Base-by-base conservation (phyloP, 1,139 yeast genomes). In the Sugiyamaella neomexicana region DNA sequence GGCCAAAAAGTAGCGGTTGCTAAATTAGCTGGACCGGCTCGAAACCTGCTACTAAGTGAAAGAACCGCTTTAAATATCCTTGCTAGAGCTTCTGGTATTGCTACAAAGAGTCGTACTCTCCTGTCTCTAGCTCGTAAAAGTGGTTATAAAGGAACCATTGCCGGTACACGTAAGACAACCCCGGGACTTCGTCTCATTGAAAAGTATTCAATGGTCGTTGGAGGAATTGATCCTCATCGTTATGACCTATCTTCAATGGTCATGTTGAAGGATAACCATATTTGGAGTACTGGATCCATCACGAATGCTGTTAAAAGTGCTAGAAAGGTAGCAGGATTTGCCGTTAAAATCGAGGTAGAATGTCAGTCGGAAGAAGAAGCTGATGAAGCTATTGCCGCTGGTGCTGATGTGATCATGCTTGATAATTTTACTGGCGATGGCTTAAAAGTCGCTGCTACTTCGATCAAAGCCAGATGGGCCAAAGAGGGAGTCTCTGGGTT, bases 161-260 rank as follows among this genome's bases (percentile, higher is more conserved):
- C 98, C 0, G 98, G 98, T n/a, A 91, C 98, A 1, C 81, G 98
- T 66, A 91, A 91, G 71, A 91, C 97, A n/a, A 91, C 98, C 0
- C 98, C 98, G 0, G 98, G 98, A 0, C 79, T 91, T 61, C 80
- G 98, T 65, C 76, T 83, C 43, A 74, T 91, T 55, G 98, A 93
- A 67, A 91, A 91, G 69, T 91, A 91, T 71, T 86, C 96, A 39
- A 91, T 91, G 98, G 74, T 89, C 40, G 95, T 91, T 10, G 98
- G 97, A 25, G 97, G 97, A 7, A 89, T 89, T 55, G 98, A 91
- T 68, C 81, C 95, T 56, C 98, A 91, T 70, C 78, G 98, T 59
- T 89, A 89, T 65, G 98, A 91, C 68, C 79, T 91, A 60, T 86
- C 95, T 51, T 81, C 95, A 3, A 91, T 91, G 98, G 95, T 91